A percentile compares a stretch with the other conserved stretches of the same genome.
These are phyloP conservation scores for Fimicolochytrium jonesii DNA, from an alignment of 192 early-diverging fungal genomes.

Conservation along the genomic window DNA sequence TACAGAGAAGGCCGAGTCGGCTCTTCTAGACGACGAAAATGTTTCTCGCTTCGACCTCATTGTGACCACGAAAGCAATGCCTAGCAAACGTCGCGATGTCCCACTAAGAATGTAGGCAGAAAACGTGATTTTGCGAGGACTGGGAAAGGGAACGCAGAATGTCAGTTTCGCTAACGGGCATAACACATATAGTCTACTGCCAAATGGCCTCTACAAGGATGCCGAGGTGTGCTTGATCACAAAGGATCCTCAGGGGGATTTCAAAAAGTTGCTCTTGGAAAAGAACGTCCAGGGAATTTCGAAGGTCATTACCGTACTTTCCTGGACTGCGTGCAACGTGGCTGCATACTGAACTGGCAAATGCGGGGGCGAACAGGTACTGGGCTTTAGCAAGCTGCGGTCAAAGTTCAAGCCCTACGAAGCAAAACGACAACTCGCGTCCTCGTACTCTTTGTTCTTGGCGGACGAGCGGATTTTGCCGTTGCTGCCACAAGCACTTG, in stretches of 20 bases:
- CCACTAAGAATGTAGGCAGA: slow-evolving; percentile 61
- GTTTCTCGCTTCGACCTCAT: slow-evolving; percentile 49
- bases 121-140: background rate
- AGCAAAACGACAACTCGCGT: slow-evolving; percentile 68
- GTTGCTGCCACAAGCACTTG: slow-evolving; percentile 71
- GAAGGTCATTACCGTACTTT: slow-evolving; percentile 42
- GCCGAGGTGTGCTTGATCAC: slow-evolving; percentile 82
- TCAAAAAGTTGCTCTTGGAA: slow-evolving; percentile 64
- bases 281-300: slow-evolving; percentile 60
- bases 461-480: slow-evolving; percentile 78
- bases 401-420: slow-evolving; percentile 78
- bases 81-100: slow-evolving; percentile 53
- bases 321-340: background rate
- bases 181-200: slow-evolving; percentile 53
- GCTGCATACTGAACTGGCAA: too few relatives aligned
- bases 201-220: slow-evolving; percentile 59
- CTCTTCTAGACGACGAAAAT: too few relatives aligned
- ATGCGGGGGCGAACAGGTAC: slow-evolving; percentile 59
- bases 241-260: slow-evolving; percentile 78
- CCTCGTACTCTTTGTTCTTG: slow-evolving; percentile 80
- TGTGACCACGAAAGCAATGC: slow-evolving; percentile 67
- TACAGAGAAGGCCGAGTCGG: too few relatives aligned
- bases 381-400: slow-evolving; percentile 73
- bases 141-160: background rate
- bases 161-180: background rate